These are phyloP conservation scores for Trametes pubescens DNA, from an alignment of 1,284 basidiomycete species.

Conservation along the genomic window DNA sequence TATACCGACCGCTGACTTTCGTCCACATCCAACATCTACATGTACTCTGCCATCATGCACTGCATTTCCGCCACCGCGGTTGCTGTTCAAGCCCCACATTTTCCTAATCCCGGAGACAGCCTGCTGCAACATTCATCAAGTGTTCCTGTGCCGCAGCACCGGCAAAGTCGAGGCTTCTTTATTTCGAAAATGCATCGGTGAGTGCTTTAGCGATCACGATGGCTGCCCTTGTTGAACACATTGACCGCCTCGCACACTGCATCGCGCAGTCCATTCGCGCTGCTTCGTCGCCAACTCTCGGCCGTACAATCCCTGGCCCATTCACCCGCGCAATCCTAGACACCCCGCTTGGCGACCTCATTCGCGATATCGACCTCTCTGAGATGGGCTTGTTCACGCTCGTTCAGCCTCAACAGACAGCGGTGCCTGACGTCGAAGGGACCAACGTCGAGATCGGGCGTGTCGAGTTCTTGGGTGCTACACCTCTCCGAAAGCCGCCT, in stretches of 20 bases:
- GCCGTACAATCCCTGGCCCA: conserved; percentile 43
- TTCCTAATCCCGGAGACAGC: too few species aligned
- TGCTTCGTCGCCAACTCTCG: conserved; percentile 28
- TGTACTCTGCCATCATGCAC: too few species aligned
- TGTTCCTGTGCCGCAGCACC: too few species aligned
- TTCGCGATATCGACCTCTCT: conserved; percentile 77
- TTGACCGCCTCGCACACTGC: conserved; percentile 51
- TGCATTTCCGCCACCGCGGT: too few species aligned
- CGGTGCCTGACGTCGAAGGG: conserved; percentile 41
- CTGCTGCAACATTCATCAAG: too few species aligned
- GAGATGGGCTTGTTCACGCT: conserved; percentile 79
- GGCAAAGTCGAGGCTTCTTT: too few species aligned
- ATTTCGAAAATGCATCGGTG: too few species aligned
- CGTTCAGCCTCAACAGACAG: conserved; percentile 42
- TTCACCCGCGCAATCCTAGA: conserved; percentile 67
- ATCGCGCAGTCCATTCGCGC: conserved; percentile 50
- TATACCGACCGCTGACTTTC: too few species aligned
- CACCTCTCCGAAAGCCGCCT: conserved; percentile 37
- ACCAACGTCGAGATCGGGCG: conserved; percentile 59
- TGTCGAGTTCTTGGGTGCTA: conserved; percentile 71
- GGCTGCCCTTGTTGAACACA: conserved; percentile 52
- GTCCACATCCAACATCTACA: too few species aligned
- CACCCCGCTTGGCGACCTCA: conserved; percentile 71
- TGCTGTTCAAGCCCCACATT: too few species aligned
- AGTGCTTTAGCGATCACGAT: conserved; percentile 44